These are phyloP conservation scores for Erigeron philadelphicus DNA, from an alignment of 140 eudicot genomes.

Conservation along the genomic window DNA sequence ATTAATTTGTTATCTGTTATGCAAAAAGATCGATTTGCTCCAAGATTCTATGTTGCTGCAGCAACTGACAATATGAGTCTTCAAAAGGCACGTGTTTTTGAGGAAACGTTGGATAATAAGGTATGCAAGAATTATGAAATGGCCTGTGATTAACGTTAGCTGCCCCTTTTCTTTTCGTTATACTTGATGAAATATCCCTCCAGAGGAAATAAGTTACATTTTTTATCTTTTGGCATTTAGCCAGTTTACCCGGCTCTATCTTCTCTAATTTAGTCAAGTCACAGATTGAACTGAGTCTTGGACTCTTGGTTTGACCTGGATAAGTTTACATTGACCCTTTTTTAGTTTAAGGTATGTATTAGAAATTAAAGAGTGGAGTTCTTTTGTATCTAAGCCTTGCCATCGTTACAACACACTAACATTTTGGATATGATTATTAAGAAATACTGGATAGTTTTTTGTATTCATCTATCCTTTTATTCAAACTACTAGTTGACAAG, in stretches of 20 bases:
- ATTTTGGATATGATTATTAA: neutral
- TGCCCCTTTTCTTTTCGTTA: neutral
- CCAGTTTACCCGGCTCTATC: neutral
- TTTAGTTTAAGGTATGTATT: neutral
- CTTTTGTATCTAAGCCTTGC: neutral
- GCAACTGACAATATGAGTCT: constrained; percentile 95
- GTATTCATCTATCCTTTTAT: neutral
- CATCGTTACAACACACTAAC: neutral
- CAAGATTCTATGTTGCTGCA: constrained; percentile 77
- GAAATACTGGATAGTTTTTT: neutral
- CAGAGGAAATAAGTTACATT: constrained; percentile 5
- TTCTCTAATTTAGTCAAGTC: too few species aligned
- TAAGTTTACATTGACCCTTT: neutral
- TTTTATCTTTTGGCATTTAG: neutral
- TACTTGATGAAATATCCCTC: neutral
- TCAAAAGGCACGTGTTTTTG: constrained; percentile 65
- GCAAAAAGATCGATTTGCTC: constrained; percentile 57
- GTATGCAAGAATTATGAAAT: constrained; percentile 19
- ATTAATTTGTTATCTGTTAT: constrained; percentile 57
- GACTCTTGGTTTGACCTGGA: neutral
- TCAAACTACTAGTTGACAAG: neutral
- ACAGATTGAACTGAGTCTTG: neutral
- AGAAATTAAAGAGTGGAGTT: neutral
- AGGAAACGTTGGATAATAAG: constrained; percentile 41
- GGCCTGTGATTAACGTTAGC: neutral